Conservation (phyloP, 1,284 basidiomycete species). For the Psilocybe mexicana region DNA sequence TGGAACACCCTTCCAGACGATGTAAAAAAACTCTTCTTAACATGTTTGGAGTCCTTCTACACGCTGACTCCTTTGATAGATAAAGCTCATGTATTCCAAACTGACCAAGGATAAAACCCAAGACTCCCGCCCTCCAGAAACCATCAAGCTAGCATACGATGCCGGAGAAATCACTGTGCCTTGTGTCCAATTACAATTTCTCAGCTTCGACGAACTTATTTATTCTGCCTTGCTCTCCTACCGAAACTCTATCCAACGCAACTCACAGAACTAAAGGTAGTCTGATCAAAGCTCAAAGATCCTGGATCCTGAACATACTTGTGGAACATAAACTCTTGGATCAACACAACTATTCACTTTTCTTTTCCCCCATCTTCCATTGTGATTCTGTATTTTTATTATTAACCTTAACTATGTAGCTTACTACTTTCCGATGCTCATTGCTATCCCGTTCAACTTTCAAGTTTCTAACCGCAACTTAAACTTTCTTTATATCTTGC, state of each 20-base stretch:
- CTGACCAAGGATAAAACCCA: constrained; percentile 38
- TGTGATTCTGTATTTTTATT: neutral
- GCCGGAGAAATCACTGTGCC: constrained; percentile 41
- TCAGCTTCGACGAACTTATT: constrained; percentile 42
- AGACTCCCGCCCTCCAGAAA: constrained; percentile 29
- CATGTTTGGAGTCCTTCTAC: neutral
- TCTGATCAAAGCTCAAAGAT: too few species aligned
- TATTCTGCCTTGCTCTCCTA: constrained; percentile 30
- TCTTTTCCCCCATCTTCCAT: neutral
- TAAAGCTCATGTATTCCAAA: constrained; percentile 34
- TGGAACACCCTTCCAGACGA: constrained; percentile 38
- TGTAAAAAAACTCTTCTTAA: constrained; percentile 24
- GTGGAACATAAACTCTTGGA: too few species aligned
- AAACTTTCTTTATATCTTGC: neutral
- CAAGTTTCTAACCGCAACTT: neutral
- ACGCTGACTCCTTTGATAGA: constrained; percentile 24
- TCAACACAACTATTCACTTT: neutral
- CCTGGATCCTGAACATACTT: too few species aligned
- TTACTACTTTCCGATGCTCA: neutral
- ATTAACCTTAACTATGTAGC: neutral
- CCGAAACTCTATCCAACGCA: constrained; percentile 9
- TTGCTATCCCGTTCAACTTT: neutral
- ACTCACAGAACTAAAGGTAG: neutral
- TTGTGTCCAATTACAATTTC: constrained; percentile 46
- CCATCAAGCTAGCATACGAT: constrained; percentile 41